Base-by-base conservation (phyloP, 768 basidiomycete genomes). In the Candolleomyces eurysporus region DNA sequence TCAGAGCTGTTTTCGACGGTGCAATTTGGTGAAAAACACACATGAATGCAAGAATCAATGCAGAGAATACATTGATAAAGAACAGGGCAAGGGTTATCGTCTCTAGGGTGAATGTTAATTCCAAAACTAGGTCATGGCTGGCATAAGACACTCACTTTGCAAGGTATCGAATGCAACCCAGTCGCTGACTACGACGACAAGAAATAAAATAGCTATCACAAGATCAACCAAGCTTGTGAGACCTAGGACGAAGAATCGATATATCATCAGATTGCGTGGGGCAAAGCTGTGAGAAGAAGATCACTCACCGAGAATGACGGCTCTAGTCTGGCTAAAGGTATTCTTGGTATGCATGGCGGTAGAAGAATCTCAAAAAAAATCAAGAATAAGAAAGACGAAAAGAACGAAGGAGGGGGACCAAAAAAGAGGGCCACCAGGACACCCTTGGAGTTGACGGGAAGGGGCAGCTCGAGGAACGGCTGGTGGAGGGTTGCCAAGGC, bases 221-320 rank as follows among this genome's bases (percentile, higher is more conserved):
- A 67, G 58, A 71, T 71, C 40, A 36, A 76, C 61, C 39, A 77
- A 39, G 32, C 71, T 72, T 40, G 71, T 68, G 10, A 78, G 48
- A 40, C 71, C 78, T 56, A 14, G 19, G 2, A 19, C 11, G 13
- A 50, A 22, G 19, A 13, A 63, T 51, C 36, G 36, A 36, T 36
- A 36, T 7, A 36, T 2, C 36, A 36, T 36, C 36, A 36, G 36
- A 19, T 45, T 50, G 50, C 53, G 52, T 59, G 26, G 40, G 57
- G 36, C 36, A 10, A n/a, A 10, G 17, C 26, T 58, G 17, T 57
- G 31, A 21, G 2, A n/a, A 46, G 26, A 26, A 32, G 32, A 55
- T 21, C 1, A 61, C 76, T 70, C 62, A 79, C 79, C 71, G 56
- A 76, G 76, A 49, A 75, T 64, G 43, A 72, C 55, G 36, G 67